Evolutionary conservation across 768 basidiomycete genomes (phyloP), one percentile per base, ranked within the genome.

Genomic region (Trametes coccinea): DNA sequence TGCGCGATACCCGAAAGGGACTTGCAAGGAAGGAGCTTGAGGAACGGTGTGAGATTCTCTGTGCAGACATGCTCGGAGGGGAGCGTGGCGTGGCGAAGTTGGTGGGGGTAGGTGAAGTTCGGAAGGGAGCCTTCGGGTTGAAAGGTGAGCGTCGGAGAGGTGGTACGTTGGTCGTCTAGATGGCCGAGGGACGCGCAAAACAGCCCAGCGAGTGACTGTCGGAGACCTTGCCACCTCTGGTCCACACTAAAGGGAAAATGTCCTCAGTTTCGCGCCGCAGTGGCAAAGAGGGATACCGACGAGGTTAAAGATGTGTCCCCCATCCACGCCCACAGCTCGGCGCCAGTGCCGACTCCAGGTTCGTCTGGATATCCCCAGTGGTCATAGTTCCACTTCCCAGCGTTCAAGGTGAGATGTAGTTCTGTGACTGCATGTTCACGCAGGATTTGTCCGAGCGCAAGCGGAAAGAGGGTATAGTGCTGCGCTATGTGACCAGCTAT

Each of bases 11-110:
- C 95, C 0, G 95, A 93, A 17, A 82, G 77, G 5, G 91, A 86
- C 70, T 97, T 93, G 79, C 96, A 98, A 0, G 97, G 97, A 1
- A 98, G 78, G 9, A 98, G 85, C 71, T 96, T 94, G 60, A 98
- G 81, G 76, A 98, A 97, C 0, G 97, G 96, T 0, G 96, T 98
- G 8, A 98, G 78, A 69, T 98, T 98, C 71, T 98, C 97, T 4
- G 96, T 98, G 71, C 96, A 99, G n/a, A 98, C 90, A 66, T 88
- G 80, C 70, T 95, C 92, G 3, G 88, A 91, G 6, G 90, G 89
- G 17, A 90, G 81, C 7, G 84, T 84, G 1, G 90, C 92, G 67
- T 95, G 88, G 61, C 88, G 86, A 29, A 93, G 79, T 47, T 79
- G 77, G 60, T 90, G 82, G 13, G 78, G 75, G 9, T 72, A 64